phyloP scores from a whole-genome alignment of 2,329 filamentous ascomycete species.

The Fusarium chaquense region DNA sequence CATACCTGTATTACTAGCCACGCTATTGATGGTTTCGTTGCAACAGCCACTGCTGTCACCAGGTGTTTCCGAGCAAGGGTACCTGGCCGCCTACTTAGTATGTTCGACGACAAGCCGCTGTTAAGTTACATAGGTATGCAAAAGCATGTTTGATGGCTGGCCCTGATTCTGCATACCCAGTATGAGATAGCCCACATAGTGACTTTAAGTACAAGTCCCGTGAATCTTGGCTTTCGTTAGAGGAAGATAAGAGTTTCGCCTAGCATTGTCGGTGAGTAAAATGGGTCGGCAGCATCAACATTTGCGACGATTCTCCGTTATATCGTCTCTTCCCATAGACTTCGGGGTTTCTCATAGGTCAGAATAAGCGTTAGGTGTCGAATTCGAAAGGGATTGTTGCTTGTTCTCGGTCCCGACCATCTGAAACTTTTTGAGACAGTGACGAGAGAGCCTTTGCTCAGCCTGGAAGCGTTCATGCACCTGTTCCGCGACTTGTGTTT shows the following conservation, averaged over 20 bases:
- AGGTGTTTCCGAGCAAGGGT: conserved; percentile 21
- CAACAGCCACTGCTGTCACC: conserved; percentile 27
- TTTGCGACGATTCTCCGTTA: conserved; percentile 10
- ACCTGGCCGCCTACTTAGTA: background rate
- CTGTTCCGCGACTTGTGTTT: background rate
- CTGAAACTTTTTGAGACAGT: conserved; percentile 1
- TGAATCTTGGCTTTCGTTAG: conserved; percentile 33
- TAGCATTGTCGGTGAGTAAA: conserved; percentile 40
- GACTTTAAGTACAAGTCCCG: conserved; percentile 19
- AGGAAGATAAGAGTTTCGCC: conserved; percentile 31
- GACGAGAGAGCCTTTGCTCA: background rate
- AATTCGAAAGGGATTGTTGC: conserved; percentile 15
- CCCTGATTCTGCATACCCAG: conserved; percentile 27
- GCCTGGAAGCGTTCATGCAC: conserved; percentile 7
- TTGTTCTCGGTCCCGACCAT: conserved; percentile 1
- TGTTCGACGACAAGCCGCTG: conserved; percentile 17
- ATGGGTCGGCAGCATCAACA: conserved; percentile 16
- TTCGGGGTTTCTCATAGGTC: conserved; percentile 20
- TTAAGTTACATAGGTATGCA: conserved; percentile 3
- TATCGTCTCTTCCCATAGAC: conserved; percentile 17
- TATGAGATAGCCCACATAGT: conserved; percentile 32
- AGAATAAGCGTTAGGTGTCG: conserved; percentile 21
- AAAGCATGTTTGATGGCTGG: conserved; percentile 29
- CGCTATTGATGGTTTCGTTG: conserved; percentile 4
- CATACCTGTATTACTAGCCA: conserved; percentile 6